These are phyloP conservation scores for Scedosporium boydii DNA, from an alignment of 2,329 filamentous ascomycete genomes.

Conservation along the genomic window DNA sequence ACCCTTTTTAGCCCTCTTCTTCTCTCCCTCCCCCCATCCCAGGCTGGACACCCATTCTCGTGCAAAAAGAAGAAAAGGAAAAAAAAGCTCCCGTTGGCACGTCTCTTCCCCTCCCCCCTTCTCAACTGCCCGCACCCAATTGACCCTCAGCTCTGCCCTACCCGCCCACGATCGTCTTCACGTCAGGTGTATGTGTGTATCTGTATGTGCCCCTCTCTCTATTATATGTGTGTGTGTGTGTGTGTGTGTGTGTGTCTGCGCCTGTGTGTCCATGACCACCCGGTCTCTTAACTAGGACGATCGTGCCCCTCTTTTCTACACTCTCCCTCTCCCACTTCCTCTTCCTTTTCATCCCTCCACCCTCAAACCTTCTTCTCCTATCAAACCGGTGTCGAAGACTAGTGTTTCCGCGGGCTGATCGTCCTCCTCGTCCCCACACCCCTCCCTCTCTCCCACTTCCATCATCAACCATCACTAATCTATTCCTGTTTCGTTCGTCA, in stretches of 20 bases:
- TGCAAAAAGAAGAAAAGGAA: neutral
- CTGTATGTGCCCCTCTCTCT: no score
- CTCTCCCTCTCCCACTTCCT: neutral
- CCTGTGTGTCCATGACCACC: neutral
- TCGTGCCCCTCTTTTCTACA: neutral
- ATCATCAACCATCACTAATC: neutral
- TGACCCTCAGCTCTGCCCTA: neutral
- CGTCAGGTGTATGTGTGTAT: neutral
- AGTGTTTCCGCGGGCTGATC: neutral
- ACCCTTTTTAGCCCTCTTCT: neutral
- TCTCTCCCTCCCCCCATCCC: neutral
- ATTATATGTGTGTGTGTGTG: no score
- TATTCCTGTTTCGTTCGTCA: neutral
- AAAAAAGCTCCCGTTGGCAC: neutral
- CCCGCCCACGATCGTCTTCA: neutral
- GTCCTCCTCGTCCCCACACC: neutral
- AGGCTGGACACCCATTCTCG: neutral
- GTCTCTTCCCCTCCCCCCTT: neutral
- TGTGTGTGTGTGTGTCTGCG: no score
- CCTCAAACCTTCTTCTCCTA: neutral
- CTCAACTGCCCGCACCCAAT: neutral
- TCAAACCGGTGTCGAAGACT: neutral
- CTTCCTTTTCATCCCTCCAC: neutral
- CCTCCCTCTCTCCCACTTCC: neutral
- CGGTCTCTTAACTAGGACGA: neutral